These are phyloP conservation scores for Ganoderma sp. DNA, from an alignment of 1,284 basidiomycete species.

Conservation along the genomic window DNA sequence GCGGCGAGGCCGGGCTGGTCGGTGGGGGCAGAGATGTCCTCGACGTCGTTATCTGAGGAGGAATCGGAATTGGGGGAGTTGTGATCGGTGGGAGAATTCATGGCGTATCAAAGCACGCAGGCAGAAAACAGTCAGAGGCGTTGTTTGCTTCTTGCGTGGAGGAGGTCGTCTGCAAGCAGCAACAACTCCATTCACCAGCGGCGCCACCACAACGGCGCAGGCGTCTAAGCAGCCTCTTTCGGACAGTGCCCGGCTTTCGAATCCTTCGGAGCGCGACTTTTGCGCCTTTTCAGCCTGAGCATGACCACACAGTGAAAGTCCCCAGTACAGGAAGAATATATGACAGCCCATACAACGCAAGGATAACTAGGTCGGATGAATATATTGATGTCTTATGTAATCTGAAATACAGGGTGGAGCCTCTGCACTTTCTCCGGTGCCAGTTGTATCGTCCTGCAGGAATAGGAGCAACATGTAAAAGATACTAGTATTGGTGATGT, in stretches of 20 bases:
- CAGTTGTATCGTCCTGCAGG: too few relatives aligned
- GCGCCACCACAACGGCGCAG: background rate
- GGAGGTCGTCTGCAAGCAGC: background rate
- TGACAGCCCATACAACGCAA: too few relatives aligned
- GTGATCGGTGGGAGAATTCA: constrained; percentile 40
- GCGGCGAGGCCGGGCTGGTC: background rate
- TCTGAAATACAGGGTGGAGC: too few relatives aligned
- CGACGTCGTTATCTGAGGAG: constrained; percentile 33
- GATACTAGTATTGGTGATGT: too few relatives aligned
- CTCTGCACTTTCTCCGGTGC: too few relatives aligned
- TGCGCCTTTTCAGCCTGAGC: background rate
- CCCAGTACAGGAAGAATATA: too few relatives aligned
- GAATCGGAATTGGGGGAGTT: constrained; percentile 37
- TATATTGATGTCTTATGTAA: too few relatives aligned
- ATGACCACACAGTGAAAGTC: too few relatives aligned
- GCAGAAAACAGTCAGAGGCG: background rate
- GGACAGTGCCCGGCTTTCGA: background rate
- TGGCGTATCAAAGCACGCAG: constrained; percentile 17
- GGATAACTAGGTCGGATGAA: too few relatives aligned
- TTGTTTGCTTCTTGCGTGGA: background rate
- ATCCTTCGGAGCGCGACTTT: background rate
- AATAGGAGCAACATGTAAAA: too few relatives aligned
- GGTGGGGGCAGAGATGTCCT: constrained; percentile 7
- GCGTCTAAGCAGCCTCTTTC: background rate
- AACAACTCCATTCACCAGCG: background rate